phyloP scores from a whole-genome alignment of 257 asterid genomes.

The Scutellaria galericulata region DNA sequence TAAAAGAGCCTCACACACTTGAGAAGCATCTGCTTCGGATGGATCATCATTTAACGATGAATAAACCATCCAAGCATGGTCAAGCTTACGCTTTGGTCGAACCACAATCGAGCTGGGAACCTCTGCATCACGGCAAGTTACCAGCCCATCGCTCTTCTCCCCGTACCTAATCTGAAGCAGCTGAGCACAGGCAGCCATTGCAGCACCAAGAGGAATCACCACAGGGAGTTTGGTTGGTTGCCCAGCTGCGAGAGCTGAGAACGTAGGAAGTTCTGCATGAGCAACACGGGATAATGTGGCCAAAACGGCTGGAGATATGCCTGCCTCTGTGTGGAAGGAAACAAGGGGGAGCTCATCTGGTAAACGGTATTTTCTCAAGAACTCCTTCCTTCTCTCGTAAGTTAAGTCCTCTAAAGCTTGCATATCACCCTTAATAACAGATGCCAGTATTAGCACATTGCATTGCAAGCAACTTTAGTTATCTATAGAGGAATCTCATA shows the following conservation, averaged over 20 bases:
- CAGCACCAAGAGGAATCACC: constrained; percentile 96
- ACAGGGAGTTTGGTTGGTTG: constrained; percentile 74
- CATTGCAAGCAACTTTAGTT: not conserved
- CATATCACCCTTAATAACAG: constrained; percentile 82
- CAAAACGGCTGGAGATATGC: constrained; percentile 86
- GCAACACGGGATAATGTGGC: constrained; percentile 93
- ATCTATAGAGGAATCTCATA: not conserved
- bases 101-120: constrained; percentile 94
- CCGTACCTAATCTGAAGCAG: constrained; percentile 90
- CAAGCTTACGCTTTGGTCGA: constrained; percentile 78
- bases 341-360: constrained; percentile 86
- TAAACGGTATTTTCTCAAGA: constrained; percentile 67
- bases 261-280: constrained; percentile 78
- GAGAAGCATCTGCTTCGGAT: constrained; percentile 80
- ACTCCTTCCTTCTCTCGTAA: constrained; percentile 79
- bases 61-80: constrained; percentile 99
- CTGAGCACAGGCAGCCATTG: constrained; percentile 98
- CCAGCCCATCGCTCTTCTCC: constrained; percentile 94
- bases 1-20: constrained; percentile 91
- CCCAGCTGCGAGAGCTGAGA: constrained; percentile 53
- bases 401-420: constrained; percentile 95
- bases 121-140: constrained; percentile 95
- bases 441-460: constrained; percentile 29
- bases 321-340: constrained; percentile 89
- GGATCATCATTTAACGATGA: constrained; percentile 78